A percentile compares a stretch with the other conserved stretches of the same genome.
Conservation (phyloP, 2,329 filamentous ascomycete genomes). For the Rutstroemia sp. region DNA sequence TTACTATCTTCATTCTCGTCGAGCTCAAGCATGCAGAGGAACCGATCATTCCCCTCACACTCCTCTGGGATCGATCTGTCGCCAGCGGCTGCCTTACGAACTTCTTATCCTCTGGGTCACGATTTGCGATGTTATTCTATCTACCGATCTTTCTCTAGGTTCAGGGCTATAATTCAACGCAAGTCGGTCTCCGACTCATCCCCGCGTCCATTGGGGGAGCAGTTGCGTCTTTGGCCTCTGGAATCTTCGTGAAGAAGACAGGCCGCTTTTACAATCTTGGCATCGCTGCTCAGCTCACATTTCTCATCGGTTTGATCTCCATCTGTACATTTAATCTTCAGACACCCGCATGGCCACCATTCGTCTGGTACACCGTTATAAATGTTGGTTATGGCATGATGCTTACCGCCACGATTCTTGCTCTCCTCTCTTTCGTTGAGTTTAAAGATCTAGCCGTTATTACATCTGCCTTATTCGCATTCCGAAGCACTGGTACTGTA, state of each 20-base stretch:
- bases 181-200: slow-evolving; percentile 56
- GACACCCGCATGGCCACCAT: slow-evolving; percentile 42
- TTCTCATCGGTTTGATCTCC: slow-evolving; percentile 42
- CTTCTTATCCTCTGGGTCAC: slow-evolving; percentile 59
- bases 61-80: slow-evolving; percentile 58
- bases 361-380: slow-evolving; percentile 45
- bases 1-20: slow-evolving; percentile 46
- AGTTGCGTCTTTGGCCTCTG: slow-evolving; percentile 50
- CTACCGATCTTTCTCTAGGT: slow-evolving; percentile 70
- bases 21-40: slow-evolving; percentile 41
- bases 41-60: slow-evolving; percentile 50
- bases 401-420: slow-evolving; percentile 63
- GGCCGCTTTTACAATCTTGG: slow-evolving; percentile 66
- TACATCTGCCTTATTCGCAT: slow-evolving; percentile 70
- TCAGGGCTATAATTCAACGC: slow-evolving; percentile 51
- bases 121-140: slow-evolving; percentile 56
- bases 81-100: slow-evolving; percentile 62
- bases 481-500: slow-evolving; percentile 65
- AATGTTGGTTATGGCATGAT: slow-evolving; percentile 50
- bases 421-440: slow-evolving; percentile 59
- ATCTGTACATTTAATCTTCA: slow-evolving; percentile 46
- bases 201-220: slow-evolving; percentile 57
- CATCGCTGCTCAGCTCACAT: slow-evolving; percentile 34
- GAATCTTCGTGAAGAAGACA: slow-evolving; percentile 58
- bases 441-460: slow-evolving; percentile 63